phyloP scores from a whole-genome alignment of 202 grass and related monocot species.

The Setaria viridis region DNA sequence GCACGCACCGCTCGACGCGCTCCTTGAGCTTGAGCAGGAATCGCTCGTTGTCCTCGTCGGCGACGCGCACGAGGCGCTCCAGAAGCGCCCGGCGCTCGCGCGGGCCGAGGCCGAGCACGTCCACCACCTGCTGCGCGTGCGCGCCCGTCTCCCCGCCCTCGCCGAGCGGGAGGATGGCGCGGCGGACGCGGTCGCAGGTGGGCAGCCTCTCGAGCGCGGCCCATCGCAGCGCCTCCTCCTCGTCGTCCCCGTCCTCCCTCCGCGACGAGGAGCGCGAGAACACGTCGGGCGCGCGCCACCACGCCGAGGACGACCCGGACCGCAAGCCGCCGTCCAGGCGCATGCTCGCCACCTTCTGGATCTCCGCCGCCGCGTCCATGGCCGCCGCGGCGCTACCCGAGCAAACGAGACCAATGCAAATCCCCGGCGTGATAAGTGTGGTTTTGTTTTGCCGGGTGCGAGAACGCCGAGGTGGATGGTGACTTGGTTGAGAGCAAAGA shows the following conservation, averaged over 20 bases:
- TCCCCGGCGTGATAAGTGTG: background rate
- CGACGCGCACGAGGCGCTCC: constrained; percentile 74
- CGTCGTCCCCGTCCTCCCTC: constrained; percentile 51
- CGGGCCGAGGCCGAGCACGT: constrained; percentile 60
- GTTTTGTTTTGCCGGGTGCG: background rate
- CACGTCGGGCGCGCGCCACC: constrained; percentile 61
- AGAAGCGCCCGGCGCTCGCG: constrained; percentile 64
- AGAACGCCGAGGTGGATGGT: background rate
- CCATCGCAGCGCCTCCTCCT: constrained; percentile 90
- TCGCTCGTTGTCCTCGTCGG: constrained; percentile 86
- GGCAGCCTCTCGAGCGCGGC: constrained; percentile 87
- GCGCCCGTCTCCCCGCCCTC: background rate
- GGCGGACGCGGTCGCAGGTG: constrained; percentile 75
- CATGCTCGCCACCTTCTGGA: constrained; percentile 67
- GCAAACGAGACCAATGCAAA: too few relatives aligned
- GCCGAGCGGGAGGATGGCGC: constrained; percentile 57
- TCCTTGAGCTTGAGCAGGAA: constrained; percentile 94
- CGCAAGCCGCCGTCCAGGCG: constrained; percentile 45
- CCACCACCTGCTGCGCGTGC: constrained; percentile 20
- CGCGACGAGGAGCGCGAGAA: constrained; percentile 64
- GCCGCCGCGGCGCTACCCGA: background rate
- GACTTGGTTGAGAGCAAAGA: background rate
- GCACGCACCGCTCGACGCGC: constrained; percentile 65
- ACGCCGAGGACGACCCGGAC: constrained; percentile 38
- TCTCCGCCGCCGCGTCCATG: constrained; percentile 54